Evolutionary conservation across 345 rosid genomes (phyloP).

Genomic region (Eucalyptus marginata): DNA sequence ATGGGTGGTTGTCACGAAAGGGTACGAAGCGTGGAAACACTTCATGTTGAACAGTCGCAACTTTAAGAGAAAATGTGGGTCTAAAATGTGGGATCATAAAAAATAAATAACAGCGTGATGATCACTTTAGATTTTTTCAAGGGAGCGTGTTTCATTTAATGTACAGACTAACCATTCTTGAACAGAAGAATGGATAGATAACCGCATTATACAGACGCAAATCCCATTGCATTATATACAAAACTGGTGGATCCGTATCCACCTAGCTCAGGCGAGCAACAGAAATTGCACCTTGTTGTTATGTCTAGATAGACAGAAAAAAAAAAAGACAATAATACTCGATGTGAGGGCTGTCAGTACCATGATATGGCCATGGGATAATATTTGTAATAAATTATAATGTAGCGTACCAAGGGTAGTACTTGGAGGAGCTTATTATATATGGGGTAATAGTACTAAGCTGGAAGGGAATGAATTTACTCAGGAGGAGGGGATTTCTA

Average conservation of each 20-base stretch:
- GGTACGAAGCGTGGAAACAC: too few relatives aligned
- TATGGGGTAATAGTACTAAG: not conserved
- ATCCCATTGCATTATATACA: not conserved
- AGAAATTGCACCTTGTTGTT: not conserved
- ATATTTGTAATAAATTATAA: not conserved
- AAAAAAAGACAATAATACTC: not conserved
- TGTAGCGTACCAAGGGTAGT: not conserved
- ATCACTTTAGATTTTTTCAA: too few relatives aligned
- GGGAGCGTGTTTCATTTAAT: too few relatives aligned
- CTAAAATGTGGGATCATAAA: too few relatives aligned
- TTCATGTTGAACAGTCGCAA: too few relatives aligned
- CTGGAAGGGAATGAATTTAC: not conserved
- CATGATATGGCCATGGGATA: not conserved
- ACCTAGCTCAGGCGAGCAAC: not conserved
- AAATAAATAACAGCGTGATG: too few relatives aligned
- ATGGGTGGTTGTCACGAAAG: too few relatives aligned
- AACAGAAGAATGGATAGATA: not conserved
- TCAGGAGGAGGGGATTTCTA: not conserved
- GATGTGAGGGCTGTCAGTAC: not conserved
- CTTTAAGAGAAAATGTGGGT: too few relatives aligned
- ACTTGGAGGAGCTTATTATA: not conserved
- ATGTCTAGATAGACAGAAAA: not conserved
- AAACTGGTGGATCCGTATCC: not conserved
- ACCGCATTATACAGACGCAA: not conserved
- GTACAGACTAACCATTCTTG: not conserved